Conservation (phyloP, 2,329 filamentous ascomycete species). For the Dactylonectria estremocensis region DNA sequence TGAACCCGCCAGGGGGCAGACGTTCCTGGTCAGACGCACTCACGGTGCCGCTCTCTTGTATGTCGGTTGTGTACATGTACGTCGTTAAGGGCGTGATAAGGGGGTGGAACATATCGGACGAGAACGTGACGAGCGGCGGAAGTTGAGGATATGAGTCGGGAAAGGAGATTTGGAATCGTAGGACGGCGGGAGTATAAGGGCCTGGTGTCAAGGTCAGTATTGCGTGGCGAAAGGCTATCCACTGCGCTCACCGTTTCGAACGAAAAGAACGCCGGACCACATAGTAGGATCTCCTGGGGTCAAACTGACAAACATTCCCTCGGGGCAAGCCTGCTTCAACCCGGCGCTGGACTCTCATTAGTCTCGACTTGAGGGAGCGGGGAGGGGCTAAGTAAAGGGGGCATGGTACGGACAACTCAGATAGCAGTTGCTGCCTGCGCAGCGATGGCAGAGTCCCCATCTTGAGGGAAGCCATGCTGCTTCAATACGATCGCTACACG, state of each 20-base stretch:
- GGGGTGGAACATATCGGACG: constrained; percentile 95
- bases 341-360: constrained; percentile 72
- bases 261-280: constrained; percentile 94
- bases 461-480: constrained; percentile 60
- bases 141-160: constrained; percentile 83
- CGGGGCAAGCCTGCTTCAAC: constrained; percentile 85
- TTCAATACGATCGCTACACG: background rate
- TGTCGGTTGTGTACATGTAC: constrained; percentile 89
- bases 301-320: constrained; percentile 89
- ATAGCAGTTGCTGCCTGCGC: constrained; percentile 81
- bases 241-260: constrained; percentile 80
- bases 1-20: constrained; percentile 91
- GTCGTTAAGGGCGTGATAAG: constrained; percentile 94
- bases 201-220: constrained; percentile 65
- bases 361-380: constrained; percentile 27
- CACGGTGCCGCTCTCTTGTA: constrained; percentile 81
- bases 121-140: constrained; percentile 89
- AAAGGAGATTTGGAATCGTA: constrained; percentile 93
- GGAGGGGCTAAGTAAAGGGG: constrained; percentile 15
- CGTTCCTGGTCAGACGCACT: constrained; percentile 88
- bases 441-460: constrained; percentile 68
- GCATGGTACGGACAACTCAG: constrained; percentile 79
- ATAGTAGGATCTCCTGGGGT: constrained; percentile 84
- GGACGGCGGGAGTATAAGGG: constrained; percentile 88
- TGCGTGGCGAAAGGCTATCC: too few relatives aligned